Base-by-base conservation (phyloP, 2,329 filamentous ascomycete genomes). In the Cladophialophora psammophila region DNA sequence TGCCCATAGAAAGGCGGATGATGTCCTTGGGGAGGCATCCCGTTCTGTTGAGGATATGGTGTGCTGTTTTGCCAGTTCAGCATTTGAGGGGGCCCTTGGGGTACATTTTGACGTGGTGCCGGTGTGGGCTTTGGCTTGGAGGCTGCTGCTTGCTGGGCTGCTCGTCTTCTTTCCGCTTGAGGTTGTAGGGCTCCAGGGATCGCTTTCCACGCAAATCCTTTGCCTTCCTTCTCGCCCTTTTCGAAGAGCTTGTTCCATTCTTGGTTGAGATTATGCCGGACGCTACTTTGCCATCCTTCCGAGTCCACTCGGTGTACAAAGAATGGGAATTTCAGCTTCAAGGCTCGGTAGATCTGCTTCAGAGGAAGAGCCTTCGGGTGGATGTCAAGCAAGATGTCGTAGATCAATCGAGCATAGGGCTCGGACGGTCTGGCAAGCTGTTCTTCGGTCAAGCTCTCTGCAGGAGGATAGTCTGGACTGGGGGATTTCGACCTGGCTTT, bases 271-370 rank as follows among this genome's bases (percentile, higher is more conserved):
- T 90, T 90, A 75, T 90, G 88, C 38, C 88, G 84, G 42, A 90
- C 87, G 79, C 87, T 89, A 38, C 86, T 89, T 67, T 89, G 87
- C 88, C 88, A 90, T 13, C 88, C 88, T 70, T 84, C 84, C 0
- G 87, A 88, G 62, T 84, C 85, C 74, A 88, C 88, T 73, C 87
- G 87, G 79, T 86, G 89, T 73, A 81, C 81, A 73, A 83, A 83
- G 73, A 86, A 89, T 0, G 87, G 87, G 72, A 87, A 89, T 69
- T 87, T 87, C 71, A 86, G 80, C 75, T 88, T 86, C 64, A 90
- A 84, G 50, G 86, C 85, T 69, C 86, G 84, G 75, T 90, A 90
- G 53, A 90, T 90, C 72, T 89, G 86, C 73, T 89, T 88, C 35
- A 90, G 78, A 55, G 88, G 88, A 80, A 89, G 87, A 65, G 85